phyloP scores from a whole-genome alignment of 768 basidiomycete genomes.

The Podaxis pistillaris region DNA sequence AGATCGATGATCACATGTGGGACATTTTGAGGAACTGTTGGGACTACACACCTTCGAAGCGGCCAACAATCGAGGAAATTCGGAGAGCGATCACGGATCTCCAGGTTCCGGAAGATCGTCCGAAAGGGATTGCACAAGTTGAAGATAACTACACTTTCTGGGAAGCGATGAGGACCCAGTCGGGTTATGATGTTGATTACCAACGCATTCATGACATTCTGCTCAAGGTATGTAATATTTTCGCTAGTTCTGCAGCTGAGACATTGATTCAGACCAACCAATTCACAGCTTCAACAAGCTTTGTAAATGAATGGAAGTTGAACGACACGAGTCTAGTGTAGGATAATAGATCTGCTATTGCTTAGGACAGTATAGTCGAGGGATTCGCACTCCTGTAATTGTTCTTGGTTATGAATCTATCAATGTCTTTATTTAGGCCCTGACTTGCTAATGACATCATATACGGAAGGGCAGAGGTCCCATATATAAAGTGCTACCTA shows the following conservation, averaged over 20 bases:
- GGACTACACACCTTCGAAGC: neutral
- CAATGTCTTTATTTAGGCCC: no score
- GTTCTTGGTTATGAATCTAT: no score
- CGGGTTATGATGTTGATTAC: neutral
- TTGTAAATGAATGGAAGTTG: neutral
- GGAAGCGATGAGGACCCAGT: neutral
- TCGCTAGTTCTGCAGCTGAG: neutral
- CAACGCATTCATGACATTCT: neutral
- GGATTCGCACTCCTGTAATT: no score
- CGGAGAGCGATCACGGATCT: neutral
- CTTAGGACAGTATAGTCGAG: no score
- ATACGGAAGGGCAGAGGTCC: no score
- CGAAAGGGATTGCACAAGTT: neutral
- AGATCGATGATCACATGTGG: neutral
- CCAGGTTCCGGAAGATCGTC: neutral
- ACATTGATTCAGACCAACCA: no score
- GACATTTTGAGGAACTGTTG: neutral
- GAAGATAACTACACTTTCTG: neutral
- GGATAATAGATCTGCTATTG: no score
- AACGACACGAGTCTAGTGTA: no score
- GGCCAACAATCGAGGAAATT: neutral
- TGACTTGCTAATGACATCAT: no score
- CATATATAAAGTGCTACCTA: no score
- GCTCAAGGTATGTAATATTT: neutral
- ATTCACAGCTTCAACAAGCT: neutral